Base-by-base conservation (phyloP, 352 stramenopile species). In the Pythium periplocum region DNA sequence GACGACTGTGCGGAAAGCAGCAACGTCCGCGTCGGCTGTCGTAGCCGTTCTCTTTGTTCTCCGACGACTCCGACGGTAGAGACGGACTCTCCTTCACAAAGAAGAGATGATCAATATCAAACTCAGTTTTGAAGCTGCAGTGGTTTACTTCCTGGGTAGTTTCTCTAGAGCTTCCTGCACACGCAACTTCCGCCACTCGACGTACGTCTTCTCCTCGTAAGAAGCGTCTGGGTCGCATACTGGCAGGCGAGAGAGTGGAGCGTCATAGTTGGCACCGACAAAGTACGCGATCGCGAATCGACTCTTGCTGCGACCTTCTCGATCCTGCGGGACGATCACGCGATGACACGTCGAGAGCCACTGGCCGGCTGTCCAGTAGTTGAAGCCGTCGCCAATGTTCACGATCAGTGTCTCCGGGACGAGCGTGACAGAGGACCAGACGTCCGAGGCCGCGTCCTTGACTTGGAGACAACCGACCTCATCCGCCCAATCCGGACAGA, bases 11-110 rank as follows among this genome's bases (percentile, higher is more conserved):
- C 55, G 66, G 35, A 67, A 45, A 6, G 59, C 62, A 0, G 68
- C 67, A n/a, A 78, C 67, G 39, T 77, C 72, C 2, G 69, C 64
- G 33, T 73, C 70, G 7, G 69, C 65, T 7, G 61, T 74, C 11
- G 55, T 69, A 37, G 61, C 68, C 3, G 62, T 71, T 26, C 55
- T 72, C 8, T 77, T 61, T 45, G 69, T 69, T 6, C 10, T 83
- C 34, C 51, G 48, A 1, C 48, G 37, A 37, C 33, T 59, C 30
- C 46, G 61, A 11, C 33, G 47, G 40, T 42, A 12, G 12, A 12
- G 38, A 42, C 47, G 36, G 48, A 51, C 40, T 39, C 52, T 57
- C 17, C 17, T 26, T 26, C 17, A 26, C 17, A 26, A 26, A 26
- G 17, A 26, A 26, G 17, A 26, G 17, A 26, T 26, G 17, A 26